Evolutionary conservation across 495 filamentous ascomycete genomes (phyloP), one percentile per base, ranked within the genome.

Genomic region (Gamarada debralockiae): DNA sequence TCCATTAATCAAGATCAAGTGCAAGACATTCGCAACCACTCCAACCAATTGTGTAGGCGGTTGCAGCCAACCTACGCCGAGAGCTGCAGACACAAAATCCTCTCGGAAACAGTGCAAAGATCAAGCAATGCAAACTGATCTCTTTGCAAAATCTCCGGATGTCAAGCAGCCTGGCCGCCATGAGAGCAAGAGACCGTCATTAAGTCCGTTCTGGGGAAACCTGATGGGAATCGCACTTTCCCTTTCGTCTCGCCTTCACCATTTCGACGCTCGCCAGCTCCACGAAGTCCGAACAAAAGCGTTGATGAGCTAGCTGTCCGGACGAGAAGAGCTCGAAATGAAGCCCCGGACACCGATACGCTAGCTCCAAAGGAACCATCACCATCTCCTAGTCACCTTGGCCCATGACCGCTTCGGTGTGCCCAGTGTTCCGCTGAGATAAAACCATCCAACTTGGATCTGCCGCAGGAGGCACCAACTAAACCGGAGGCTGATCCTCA

Each of bases 21-120:
- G n/a, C 24, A 53, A 54, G 17, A 48, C 51, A 27, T 47, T 47
- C 38, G 42, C 51, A 48, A 3, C 9, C 12, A n/a, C 21, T 22
- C 13, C 40, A 0, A 47, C n/a, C 33, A 54, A 48, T 18, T 54
- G 51, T 27, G 39, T n/a, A 20, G 33, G 18, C n/a, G 25, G 46
- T 18, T 54, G 41, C n/a, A n/a, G 22, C 7, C 23, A 48, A 48
- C 14, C 40, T 29, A 10, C 27, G 5, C 27, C 5, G 5, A 29
- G 27, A 5, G 10, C 10, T 29, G 5, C 27, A 5, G 27, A 5
- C 27, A 5, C 10, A 29, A 4, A 10, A 29, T 29, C 27, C 4
- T 10, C 27, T 29, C 27, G 27, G 10, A 29, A 29, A 29, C 27
- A 10, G 10, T 29, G 10, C 10, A 29, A 29, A 29, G 17, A 52